Percentiles rank a stretch among this genome's conserved stretches.
phyloP scores from a whole-genome alignment of 2,329 filamentous ascomycete genomes.

The Colletotrichum destructivum region DNA sequence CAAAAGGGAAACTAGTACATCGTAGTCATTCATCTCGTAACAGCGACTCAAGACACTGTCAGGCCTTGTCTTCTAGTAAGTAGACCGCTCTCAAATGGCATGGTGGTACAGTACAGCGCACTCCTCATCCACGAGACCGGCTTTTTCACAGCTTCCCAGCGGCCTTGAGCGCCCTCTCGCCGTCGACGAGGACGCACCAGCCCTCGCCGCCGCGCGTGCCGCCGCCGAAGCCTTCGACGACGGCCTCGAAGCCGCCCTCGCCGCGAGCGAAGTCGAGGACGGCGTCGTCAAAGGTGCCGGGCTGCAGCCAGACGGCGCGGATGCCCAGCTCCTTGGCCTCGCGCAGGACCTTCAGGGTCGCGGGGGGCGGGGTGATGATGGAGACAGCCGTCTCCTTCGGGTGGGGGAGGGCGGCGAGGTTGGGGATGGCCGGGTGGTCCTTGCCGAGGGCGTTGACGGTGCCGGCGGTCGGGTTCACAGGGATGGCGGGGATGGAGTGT shows the following conservation, averaged over 20 bases:
- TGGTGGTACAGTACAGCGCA: too few species aligned
- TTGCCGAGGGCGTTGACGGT: constrained; percentile 68
- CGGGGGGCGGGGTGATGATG: constrained; percentile 87
- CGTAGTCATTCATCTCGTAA: constrained; percentile 19
- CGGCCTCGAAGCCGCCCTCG: constrained; percentile 75
- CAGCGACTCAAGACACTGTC: neutral
- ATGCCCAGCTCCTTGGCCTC: constrained; percentile 84
- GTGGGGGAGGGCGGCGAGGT: constrained; percentile 74
- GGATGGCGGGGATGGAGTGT: constrained; percentile 82
- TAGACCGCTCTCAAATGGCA: neutral
- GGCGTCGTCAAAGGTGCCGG: constrained; percentile 86
- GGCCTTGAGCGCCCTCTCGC: constrained; percentile 73
- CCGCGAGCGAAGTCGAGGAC: constrained; percentile 78
- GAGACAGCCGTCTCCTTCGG: constrained; percentile 83
- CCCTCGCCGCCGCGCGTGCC: constrained; percentile 73
- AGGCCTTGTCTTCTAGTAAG: neutral
- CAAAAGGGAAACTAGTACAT: neutral
- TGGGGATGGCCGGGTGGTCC: constrained; percentile 75
- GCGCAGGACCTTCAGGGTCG: constrained; percentile 81
- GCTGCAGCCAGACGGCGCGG: constrained; percentile 88
- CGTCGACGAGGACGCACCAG: constrained; percentile 91
- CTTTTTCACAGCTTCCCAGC: constrained; percentile 65
- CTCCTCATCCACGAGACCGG: neutral
- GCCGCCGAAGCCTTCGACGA: constrained; percentile 77
- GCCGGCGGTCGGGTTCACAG: constrained; percentile 82